Conservation (phyloP, 768 basidiomycete species). For the Crassisporium funariophilum region DNA sequence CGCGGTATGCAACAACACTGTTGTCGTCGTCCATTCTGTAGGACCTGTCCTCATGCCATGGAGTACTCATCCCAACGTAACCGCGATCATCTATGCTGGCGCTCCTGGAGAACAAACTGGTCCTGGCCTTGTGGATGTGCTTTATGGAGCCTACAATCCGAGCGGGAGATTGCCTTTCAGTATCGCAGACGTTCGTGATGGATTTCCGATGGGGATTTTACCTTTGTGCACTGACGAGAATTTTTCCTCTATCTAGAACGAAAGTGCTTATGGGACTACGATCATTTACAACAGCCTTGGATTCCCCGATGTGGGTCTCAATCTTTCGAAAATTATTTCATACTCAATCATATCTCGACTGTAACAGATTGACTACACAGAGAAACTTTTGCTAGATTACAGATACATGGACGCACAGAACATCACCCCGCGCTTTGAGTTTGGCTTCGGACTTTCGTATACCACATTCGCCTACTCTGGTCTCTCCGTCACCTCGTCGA, state of each 20-base stretch:
- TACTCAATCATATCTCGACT: slow-evolving; percentile 51
- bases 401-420: slow-evolving; percentile 55
- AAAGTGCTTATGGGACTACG: slow-evolving; percentile 41
- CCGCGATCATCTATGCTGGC: slow-evolving; percentile 56
- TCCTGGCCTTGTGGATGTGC: slow-evolving; percentile 56
- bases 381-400: slow-evolving; percentile 69
- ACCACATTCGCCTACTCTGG: slow-evolving; percentile 56
- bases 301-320: slow-evolving; percentile 36
- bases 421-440: slow-evolving; percentile 49
- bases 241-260: slow-evolving; percentile 26
- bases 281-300: slow-evolving; percentile 46
- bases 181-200: slow-evolving; percentile 60
- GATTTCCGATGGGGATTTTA: slow-evolving; percentile 33
- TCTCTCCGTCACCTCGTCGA: slow-evolving; percentile 46
- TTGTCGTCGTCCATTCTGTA: slow-evolving; percentile 70
- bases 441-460: slow-evolving; percentile 57
- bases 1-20: slow-evolving; percentile 53
- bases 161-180: slow-evolving; percentile 42
- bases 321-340: slow-evolving; percentile 13
- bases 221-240: neutral
- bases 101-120: slow-evolving; percentile 68
- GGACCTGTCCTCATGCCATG: slow-evolving; percentile 60
- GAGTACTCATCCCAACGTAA: slow-evolving; percentile 58
- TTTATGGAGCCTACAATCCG: slow-evolving; percentile 64
- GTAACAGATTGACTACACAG: slow-evolving; percentile 66